phyloP scores from a whole-genome alignment of 306 rosid genomes.

The Rosa multiflora region DNA sequence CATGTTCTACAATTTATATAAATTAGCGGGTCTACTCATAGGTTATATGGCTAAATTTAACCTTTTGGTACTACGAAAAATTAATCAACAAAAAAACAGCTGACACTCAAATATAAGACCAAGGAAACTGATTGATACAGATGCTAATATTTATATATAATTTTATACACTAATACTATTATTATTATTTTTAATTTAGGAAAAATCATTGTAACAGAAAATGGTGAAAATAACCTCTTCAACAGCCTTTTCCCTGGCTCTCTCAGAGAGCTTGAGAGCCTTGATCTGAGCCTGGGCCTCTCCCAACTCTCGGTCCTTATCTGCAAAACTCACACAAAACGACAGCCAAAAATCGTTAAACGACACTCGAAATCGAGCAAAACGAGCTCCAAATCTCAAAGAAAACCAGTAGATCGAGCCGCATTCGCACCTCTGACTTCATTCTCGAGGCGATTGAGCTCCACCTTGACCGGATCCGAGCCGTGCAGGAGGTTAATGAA shows the following conservation, averaged over 20 bases:
- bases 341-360: constrained; percentile 12
- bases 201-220: background rate
- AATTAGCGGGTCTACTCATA: background rate
- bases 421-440: constrained; percentile 97
- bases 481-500: constrained; percentile 87
- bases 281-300: constrained; percentile 98
- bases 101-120: background rate
- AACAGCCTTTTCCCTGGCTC: constrained; percentile 93
- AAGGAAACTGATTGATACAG: background rate
- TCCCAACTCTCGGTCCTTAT: constrained; percentile 90
- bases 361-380: constrained; percentile 7
- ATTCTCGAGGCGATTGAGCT: constrained; percentile 98
- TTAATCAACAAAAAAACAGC: background rate
- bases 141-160: background rate
- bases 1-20: background rate
- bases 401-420: constrained; percentile 63
- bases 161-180: background rate
- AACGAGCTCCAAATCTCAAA: constrained; percentile 35
- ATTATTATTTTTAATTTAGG: background rate
- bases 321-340: constrained; percentile 42
- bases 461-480: constrained; percentile 99
- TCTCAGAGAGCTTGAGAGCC: constrained; percentile 84
- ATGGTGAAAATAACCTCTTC: constrained; percentile 74
- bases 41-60: background rate
- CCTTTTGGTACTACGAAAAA: background rate